Base-by-base conservation (phyloP, 2,329 filamentous ascomycete species). In the Zopfia rhizophila region DNA sequence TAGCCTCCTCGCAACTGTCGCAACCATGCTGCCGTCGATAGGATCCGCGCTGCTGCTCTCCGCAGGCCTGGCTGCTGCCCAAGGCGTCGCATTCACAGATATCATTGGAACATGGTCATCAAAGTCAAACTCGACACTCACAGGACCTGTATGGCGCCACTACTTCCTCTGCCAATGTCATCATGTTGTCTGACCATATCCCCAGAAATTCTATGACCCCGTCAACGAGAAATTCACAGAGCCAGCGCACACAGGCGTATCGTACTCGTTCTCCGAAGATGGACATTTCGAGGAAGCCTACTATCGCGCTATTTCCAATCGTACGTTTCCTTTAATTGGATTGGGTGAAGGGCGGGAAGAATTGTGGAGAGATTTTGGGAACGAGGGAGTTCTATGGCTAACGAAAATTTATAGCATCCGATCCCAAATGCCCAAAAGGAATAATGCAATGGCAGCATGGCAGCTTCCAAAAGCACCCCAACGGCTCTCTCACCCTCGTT, bases 361-460 rank as follows among this genome's bases (percentile, higher is more conserved):
- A 10, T 18, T 8, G 19, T 32, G 14, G 14, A 13, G 14, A 21
- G 8, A 13, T 29, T 11, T 21, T 19, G 13, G 17, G 6, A 31
- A 25, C 16, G 14, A 17, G 5, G 10, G 19, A 24, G 5, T 21
- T 13, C 2, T 32, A 16, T 17, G 7, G 32, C 65, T 72, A 38
- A 72, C 53, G 31, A n/a, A 10, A 33, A 14, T 11, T 13, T 41
- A 51, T 58, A 86, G 85, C 85, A 30, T 70, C 73, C 33, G 73
- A 78, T 11, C 87, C 87, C 19, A 69, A 75, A 48, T 90, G 87
- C 59, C 82, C 85, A 2, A 76, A 78, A 41, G 84, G 81, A 7
- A 80, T 89, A 35, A 83, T 90, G 76, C 86, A 89, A 72, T 90
- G 83, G 79, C 87, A 90, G 65, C 87, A 90, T 64, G 87, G 87